Base-by-base conservation (phyloP, 148 eudicot species). In the Nepenthes gracilis region DNA sequence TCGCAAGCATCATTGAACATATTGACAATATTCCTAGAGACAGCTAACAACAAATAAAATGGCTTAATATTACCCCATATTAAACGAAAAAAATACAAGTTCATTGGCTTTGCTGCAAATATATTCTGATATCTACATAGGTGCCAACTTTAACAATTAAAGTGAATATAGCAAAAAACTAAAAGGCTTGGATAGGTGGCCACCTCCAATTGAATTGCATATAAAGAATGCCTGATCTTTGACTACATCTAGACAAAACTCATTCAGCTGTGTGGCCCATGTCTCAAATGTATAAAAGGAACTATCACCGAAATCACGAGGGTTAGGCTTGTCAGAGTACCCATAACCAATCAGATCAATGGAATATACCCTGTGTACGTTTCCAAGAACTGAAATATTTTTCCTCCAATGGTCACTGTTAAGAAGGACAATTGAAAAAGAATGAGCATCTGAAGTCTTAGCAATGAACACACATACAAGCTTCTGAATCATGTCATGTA, bases 191-290 rank as follows among this genome's bases (percentile, higher is more conserved):
- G 13, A n/a, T 32, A 55, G 58, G 33, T 37, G 15, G n/a, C 67
- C 64, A 92, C 97, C 98, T 86, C 98, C 98, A 67, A 92, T 86
- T 35, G 98, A 92, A 68, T 92, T 92, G 94, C 98, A 92, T 37
- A 84, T 76, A 70, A 92, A 92, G 82, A 88, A 92, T 36, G 96
- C 91, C 61, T 77, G 61, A 69, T 82, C 96, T 73, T 77, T 70
- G 62, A 88, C 82, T 49, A 92, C 83, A 59, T 88, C 84, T 35
- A 23, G 37, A 72, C 98, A 92, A 72, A 92, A 92, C 43, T 92
- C 98, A 76, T 88, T 92, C 49, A 92, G 64, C 76, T 92, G 98
- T 35, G 82, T 64, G n/a, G 74, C 98, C 98, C 98, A 92, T 55
- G 98, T 92, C 61, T 84, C 80, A 64, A 92, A 92, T 45, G 98